A percentile compares a stretch with the other conserved stretches of the same genome.
phyloP scores from a whole-genome alignment of 169 alveolate genomes.

The Cystoisospora suis region DNA sequence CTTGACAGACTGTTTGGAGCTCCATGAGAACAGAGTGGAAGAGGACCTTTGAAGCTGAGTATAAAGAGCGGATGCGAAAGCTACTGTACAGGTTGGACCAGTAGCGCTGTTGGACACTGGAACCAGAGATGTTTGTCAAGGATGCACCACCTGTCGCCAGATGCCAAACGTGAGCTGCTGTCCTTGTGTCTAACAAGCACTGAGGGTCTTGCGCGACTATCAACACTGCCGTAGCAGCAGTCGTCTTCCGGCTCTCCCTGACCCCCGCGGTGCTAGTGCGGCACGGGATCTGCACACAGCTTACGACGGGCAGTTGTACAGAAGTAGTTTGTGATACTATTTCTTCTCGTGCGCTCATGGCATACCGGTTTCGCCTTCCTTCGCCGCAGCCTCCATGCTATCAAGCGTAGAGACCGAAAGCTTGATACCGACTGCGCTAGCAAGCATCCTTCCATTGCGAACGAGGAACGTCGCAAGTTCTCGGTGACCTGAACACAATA shows the following conservation, averaged over 20 bases:
- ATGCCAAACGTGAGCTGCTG: too few relatives aligned
- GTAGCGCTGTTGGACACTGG: background rate
- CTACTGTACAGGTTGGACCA: background rate
- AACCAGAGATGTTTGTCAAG: background rate
- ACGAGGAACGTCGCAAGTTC: background rate
- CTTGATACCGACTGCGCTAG: background rate
- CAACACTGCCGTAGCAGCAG: too few relatives aligned
- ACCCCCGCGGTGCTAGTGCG: too few relatives aligned
- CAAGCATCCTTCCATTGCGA: background rate
- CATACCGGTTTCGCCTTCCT: background rate
- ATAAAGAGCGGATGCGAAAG: background rate
- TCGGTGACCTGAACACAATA: constrained; percentile 12
- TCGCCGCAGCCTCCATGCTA: background rate
- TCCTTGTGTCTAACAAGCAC: too few relatives aligned
- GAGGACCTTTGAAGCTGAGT: background rate
- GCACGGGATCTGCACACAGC: background rate
- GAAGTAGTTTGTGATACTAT: background rate
- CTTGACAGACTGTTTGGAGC: background rate
- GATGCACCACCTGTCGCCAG: too few relatives aligned
- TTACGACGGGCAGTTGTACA: background rate
- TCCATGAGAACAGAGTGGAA: background rate
- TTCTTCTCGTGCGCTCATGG: background rate
- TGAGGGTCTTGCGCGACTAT: too few relatives aligned
- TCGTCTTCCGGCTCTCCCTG: too few relatives aligned
- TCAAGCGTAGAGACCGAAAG: background rate